Evolutionary conservation across 2,329 filamentous ascomycete species (phyloP).

Genomic region (Nothopassalora personata): DNA sequence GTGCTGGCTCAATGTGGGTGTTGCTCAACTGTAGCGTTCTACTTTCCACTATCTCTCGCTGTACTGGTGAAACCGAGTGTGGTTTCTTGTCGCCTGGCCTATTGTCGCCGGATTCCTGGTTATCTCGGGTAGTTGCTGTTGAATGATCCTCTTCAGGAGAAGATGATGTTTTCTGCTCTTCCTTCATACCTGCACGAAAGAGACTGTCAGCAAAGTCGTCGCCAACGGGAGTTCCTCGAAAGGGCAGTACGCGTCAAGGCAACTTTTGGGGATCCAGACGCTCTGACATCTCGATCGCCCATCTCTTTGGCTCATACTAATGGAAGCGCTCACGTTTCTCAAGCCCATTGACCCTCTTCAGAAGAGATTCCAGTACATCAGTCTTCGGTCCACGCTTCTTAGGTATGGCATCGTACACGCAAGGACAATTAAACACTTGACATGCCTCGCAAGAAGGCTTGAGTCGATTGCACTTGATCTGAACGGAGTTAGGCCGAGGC

Average conservation of each 20-base stretch:
- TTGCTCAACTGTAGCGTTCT: constrained; percentile 3
- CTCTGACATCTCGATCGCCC: not conserved
- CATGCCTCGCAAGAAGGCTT: constrained; percentile 83
- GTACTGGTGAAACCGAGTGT: not conserved
- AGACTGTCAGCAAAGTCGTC: not conserved
- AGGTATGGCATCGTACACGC: constrained; percentile 82
- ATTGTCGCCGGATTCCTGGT: constrained; percentile 2
- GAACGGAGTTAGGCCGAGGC: constrained; percentile 2
- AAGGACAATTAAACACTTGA: constrained; percentile 81
- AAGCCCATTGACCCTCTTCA: constrained; percentile 80
- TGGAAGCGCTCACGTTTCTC: constrained; percentile 55
- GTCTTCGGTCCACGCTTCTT: constrained; percentile 90
- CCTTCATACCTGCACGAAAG: constrained; percentile 47
- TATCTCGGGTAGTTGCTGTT: constrained; percentile 3
- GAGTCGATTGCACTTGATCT: constrained; percentile 90
- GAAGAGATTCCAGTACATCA: constrained; percentile 75
- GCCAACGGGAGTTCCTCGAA: not conserved
- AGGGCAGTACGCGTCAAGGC: not conserved
- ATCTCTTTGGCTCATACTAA: not conserved
- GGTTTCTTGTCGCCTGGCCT: not conserved
- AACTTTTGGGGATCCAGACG: not conserved
- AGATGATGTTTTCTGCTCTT: constrained; percentile 43
- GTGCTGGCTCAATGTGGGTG: constrained; percentile 8
- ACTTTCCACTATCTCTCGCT: constrained; percentile 6
- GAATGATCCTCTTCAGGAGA: constrained; percentile 22